Evolutionary conservation across 2,329 filamentous ascomycete genomes (phyloP).

Genomic region (Chaetomium sp.): DNA sequence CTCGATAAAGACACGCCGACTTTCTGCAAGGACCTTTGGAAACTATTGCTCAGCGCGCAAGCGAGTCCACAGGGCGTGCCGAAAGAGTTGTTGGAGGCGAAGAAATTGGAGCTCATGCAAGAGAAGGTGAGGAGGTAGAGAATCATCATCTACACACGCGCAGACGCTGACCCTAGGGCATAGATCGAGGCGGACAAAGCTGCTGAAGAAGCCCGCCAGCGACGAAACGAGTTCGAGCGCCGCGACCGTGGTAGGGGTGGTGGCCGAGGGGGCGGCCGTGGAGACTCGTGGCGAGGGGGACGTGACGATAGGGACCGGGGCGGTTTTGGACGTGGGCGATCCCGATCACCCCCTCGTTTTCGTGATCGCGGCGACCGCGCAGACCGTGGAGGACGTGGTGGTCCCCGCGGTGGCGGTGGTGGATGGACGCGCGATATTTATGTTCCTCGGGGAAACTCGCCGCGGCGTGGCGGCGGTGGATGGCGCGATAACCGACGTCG

Average conservation of each 20-base stretch:
- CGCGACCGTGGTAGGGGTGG: conserved; percentile 55
- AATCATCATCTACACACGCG: background rate
- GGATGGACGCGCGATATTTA: conserved; percentile 42
- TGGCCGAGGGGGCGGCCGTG: conserved; percentile 30
- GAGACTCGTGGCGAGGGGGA: conserved; percentile 48
- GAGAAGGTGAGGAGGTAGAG: conserved; percentile 62
- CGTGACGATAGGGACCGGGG: conserved; percentile 46
- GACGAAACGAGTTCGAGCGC: conserved; percentile 63
- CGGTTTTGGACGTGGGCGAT: conserved; percentile 41
- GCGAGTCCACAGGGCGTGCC: conserved; percentile 83
- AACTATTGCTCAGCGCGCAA: conserved; percentile 83
- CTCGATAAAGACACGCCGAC: conserved; percentile 82
- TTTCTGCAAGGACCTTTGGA: conserved; percentile 95
- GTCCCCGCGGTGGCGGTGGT: conserved; percentile 18
- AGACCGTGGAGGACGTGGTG: conserved; percentile 33
- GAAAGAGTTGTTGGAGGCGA: conserved; percentile 89
- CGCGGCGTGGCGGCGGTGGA: conserved; percentile 29
- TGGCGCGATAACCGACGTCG: conserved; percentile 38
- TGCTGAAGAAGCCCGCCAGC: conserved; percentile 65
- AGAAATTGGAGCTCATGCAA: conserved; percentile 90
- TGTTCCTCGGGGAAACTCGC: conserved; percentile 37
- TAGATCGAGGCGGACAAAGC: conserved; percentile 78
- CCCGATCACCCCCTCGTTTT: conserved; percentile 41
- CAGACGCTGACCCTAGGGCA: background rate
- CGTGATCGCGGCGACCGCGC: conserved; percentile 40